These are phyloP conservation scores for Exophiala oligosperma DNA, from an alignment of 2,329 filamentous ascomycete genomes.

Conservation along the genomic window DNA sequence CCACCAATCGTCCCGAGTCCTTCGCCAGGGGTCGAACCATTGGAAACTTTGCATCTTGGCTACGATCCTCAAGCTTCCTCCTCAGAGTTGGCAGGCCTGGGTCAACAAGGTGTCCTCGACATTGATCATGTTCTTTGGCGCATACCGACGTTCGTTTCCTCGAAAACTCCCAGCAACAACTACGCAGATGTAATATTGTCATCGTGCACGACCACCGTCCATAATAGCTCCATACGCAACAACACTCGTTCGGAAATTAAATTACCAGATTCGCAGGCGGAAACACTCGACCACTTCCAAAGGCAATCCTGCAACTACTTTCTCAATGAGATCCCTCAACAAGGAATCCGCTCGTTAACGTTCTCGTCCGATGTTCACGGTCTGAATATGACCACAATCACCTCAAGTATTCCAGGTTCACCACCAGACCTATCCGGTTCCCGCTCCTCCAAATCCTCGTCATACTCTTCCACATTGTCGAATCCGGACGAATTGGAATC, in stretches of 20 bases:
- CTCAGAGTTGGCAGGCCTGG: slow-evolving; percentile 27
- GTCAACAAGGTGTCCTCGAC: slow-evolving; percentile 41
- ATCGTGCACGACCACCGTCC: slow-evolving; percentile 1
- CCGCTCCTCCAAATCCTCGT: slow-evolving; percentile 89
- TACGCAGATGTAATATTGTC: slow-evolving; percentile 10
- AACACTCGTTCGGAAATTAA: slow-evolving; percentile 23
- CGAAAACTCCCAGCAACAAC: slow-evolving; percentile 3
- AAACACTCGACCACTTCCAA: slow-evolving; percentile 12
- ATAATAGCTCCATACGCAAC: slow-evolving; percentile 8
- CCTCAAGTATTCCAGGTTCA: slow-evolving; percentile 59
- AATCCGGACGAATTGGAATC: slow-evolving; percentile 58
- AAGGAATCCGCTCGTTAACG: slow-evolving; percentile 17
- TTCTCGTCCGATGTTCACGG: slow-evolving; percentile 12
- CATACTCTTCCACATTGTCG: slow-evolving; percentile 75
- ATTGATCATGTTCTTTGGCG: slow-evolving; percentile 30
- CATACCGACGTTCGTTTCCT: slow-evolving; percentile 21
- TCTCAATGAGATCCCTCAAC: slow-evolving; percentile 19
- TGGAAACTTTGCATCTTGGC: slow-evolving; percentile 22
- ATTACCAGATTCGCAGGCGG: slow-evolving; percentile 12
- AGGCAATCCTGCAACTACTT: slow-evolving; percentile 8
- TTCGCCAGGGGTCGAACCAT: slow-evolving; percentile 21
- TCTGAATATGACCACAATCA: slow-evolving; percentile 45
- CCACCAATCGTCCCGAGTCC: slow-evolving; percentile 16
- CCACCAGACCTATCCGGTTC: slow-evolving; percentile 78
- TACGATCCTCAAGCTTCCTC: slow-evolving; percentile 19